Base-by-base conservation (phyloP, 2,329 filamentous ascomycete genomes). In the Apiospora aurea region DNA sequence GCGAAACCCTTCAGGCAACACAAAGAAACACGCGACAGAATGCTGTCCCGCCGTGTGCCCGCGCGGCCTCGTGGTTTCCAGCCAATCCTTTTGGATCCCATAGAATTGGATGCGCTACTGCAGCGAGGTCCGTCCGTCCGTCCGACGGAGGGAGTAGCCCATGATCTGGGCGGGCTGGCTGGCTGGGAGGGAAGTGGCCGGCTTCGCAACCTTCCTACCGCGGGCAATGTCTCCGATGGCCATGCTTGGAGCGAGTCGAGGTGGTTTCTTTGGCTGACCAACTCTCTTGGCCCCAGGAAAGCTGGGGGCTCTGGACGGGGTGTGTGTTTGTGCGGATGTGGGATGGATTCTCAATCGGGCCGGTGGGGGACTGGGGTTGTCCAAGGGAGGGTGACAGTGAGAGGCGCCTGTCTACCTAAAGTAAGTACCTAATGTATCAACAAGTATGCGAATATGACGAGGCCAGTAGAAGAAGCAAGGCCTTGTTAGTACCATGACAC, bases 151-250 rank as follows among this genome's bases (percentile, higher is more conserved):
- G 53, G 29, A 61, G 16, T 61, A 29, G 18, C 53, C 53, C 53
- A 61, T 61, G 53, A 38, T 61, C 53, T 38, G 53, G 29, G 51
- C 51, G 34, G 51, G 46, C 46, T 47, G 49, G 51, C 51, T 57
- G 51, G 53, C 53, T 38, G 53, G 53, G 29, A 61, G 29, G 34
- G 38, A 21, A 61, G 29, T 18, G 29, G 26, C 29, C 16, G 29
- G 53, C 57, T 64, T 38, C 29, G 8, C 57, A 64, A 38, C 34
- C 57, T 64, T 64, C 34, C 57, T 41, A 64, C 57, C 34, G 34
- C 57, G 57, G 57, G 57, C 57, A 64, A 41, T 64, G 57, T 64
- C 57, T 41, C 57, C 57, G 57, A 64, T 64, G 57, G 34, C 57
- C 34, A 64, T 64, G 57, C 57, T 41, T 34, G 34, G 34, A 38